Conservation (phyloP, 257 asterid species). For the Plectranthus barbatus region DNA sequence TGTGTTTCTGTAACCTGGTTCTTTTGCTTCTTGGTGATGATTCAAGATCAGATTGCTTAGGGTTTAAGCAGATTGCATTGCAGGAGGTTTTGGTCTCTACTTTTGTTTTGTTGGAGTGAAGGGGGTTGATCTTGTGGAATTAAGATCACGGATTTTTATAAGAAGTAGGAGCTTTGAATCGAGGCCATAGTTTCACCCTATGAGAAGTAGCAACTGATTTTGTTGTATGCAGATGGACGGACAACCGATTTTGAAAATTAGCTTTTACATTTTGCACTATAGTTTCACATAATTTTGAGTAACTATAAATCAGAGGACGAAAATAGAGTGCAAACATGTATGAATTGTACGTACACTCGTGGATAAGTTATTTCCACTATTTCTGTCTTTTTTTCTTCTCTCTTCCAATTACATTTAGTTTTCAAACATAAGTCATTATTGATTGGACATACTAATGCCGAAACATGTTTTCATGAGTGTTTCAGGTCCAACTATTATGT, state of each 20-base stretch:
- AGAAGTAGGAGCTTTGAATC: neutral
- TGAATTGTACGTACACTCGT: neutral
- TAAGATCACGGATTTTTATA: conserved; percentile 6
- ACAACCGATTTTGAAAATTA: conserved; percentile 1
- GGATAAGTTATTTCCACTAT: neutral
- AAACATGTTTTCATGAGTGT: conserved; percentile 15
- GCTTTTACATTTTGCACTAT: neutral
- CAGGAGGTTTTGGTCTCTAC: neutral
- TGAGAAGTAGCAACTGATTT: neutral
- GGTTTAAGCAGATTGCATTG: conserved; percentile 11
- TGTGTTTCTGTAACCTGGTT: too few relatives aligned
- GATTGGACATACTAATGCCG: neutral
- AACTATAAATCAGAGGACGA: neutral
- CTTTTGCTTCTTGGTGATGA: neutral
- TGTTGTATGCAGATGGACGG: neutral
- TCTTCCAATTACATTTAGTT: neutral
- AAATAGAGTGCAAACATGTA: neutral
- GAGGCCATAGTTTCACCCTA: too few relatives aligned
- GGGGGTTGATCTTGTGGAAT: conserved; percentile 2
- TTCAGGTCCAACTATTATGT: conserved; percentile 95
- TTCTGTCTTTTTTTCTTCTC: neutral
- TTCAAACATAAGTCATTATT: neutral
- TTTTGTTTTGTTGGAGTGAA: conserved; percentile 5
- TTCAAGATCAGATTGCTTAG: conserved; percentile 9
- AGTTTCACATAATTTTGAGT: neutral